Evolutionary conservation across 805 yeast species (phyloP), one percentile per base, ranked within the genome.

Genomic region (Monosporozyma yasuniensis): DNA sequence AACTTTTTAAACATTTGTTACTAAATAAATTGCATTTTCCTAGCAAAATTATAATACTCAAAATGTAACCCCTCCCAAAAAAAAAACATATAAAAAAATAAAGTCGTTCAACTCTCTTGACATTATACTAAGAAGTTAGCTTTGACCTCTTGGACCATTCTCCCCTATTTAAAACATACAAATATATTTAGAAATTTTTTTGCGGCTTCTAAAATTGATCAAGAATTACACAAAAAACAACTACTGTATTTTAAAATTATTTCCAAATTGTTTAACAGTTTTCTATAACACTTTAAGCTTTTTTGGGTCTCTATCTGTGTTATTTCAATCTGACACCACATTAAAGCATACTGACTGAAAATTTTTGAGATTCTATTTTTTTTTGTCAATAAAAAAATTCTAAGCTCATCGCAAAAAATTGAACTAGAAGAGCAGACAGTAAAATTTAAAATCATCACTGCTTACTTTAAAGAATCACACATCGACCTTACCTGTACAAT

Each of bases 371-470:
- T 22, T 39, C 14, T 10, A 16, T 9, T 42, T 42, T 42, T 42
- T 42, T 42, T 25, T 14, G n/a, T 21, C 2, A 23, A 42, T 16
- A 21, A 42, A 27, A 42, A 42, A 39, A 39, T 41, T 27, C 11
- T 6, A 34, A 46, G 48, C 53, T 47, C 50, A 47, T 47, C 50
- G 53, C 49, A 46, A 50, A 12, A 44, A 39, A 14, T 34, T 50
- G 45, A 44, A 46, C 10, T 23, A n/a, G 27, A 23, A 18, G 10
- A 43, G 3, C 30, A 43, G 14, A 43, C 30, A 43, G 3, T 21
- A 18, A 43, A 14, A 28, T 28, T 30, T 42, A 14, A 28, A 27
- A n/a, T 30, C 23, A 30, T 30, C 22, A 22, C 18, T 38, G 19
- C 42, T 46, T 39, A 39, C 11, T 14, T 12, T 7, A 39, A n/a